A percentile compares a stretch with the other conserved stretches of the same genome.
These are phyloP conservation scores for Crithidia brevicula DNA, from an alignment of 208 protist species.

Conservation along the genomic window DNA sequence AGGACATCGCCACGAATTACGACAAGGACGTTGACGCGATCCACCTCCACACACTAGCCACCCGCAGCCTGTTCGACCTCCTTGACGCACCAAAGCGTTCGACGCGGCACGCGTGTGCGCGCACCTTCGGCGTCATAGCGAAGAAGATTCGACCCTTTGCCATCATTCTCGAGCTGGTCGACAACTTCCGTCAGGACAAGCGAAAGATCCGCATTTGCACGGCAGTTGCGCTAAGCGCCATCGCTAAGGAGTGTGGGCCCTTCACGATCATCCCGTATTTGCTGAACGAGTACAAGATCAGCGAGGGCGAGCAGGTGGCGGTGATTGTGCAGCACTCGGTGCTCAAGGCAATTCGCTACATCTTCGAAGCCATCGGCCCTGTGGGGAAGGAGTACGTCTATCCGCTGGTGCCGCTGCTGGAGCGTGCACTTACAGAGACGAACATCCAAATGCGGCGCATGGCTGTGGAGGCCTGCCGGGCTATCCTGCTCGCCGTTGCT, in stretches of 20 bases:
- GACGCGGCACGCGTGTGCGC: constrained; percentile 96
- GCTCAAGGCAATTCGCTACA: constrained; percentile 99
- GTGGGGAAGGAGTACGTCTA: constrained; percentile 99
- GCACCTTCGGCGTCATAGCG: constrained; percentile 99
- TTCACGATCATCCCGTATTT: constrained; percentile 99
- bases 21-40: constrained; percentile 83
- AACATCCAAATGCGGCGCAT: constrained; percentile 99
- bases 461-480: constrained; percentile 97
- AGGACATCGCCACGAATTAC: constrained; percentile 94
- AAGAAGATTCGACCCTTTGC: constrained; percentile 99
- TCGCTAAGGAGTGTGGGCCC: constrained; percentile 98
- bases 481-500: constrained; percentile 91
- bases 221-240: constrained; percentile 99
- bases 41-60: constrained; percentile 97
- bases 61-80: constrained; percentile 99
- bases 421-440: constrained; percentile 99
- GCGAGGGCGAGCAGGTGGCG: constrained; percentile 96
- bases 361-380: constrained; percentile 99
- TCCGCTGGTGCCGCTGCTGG: constrained; percentile 96
- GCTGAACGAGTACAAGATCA: constrained; percentile 99
- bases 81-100: constrained; percentile 98
- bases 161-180: constrained; percentile 98
- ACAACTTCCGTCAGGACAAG: constrained; percentile 99
- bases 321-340: constrained; percentile 97
- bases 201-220: constrained; percentile 99